Evolutionary conservation across 805 yeast species (phyloP), one percentile per base, ranked within the genome.

Genomic region (Metschnikowia cubensis): DNA sequence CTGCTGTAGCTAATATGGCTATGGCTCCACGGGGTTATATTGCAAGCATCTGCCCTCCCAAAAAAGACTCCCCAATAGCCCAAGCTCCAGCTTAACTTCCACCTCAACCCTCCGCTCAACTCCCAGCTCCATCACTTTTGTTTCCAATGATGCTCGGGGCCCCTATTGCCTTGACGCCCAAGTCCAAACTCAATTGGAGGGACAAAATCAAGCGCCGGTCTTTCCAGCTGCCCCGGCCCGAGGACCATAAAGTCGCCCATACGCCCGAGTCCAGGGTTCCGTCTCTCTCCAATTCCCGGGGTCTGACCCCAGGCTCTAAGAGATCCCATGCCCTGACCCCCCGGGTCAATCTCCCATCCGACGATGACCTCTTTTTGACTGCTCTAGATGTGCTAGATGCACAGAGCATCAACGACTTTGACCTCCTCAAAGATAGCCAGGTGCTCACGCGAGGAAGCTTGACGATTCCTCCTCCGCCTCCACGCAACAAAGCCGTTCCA

Each of bases 391-490:
- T 58, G 3, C 54, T 50, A 15, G 58, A 57, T 15, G 48, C 44
- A 11, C 53, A 52, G 2, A 42, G 33, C 34, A 34, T 43, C 11
- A 43, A 50, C 25, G 57, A 50, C 22, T 48, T 47, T 7, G 50
- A 55, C 20, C 46, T 42, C 32, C 57, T 55, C 18, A 47, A 56
- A 29, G 52, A 50, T 2, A 50, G 51, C 34, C 55, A 48, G 21
- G 46, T 45, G 33, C 46, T 43, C 39, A 32, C 35, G 7, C 7
- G 46, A 15, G 61, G 59, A 5, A 55, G 53, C 13, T 48, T 51
- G 31, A 37, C 38, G 2, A 50, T 58, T n/a, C 59, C 59, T 1
- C 59, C 61, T 1, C 61, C 61, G 8, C 60, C 59, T 2, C 61
- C 61, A 4, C 35, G 22, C 17, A 43, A 43, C 39, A 35, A 34